These are phyloP conservation scores for Lachnellula hyalina DNA, from an alignment of 2,329 filamentous ascomycete genomes.

Conservation along the genomic window DNA sequence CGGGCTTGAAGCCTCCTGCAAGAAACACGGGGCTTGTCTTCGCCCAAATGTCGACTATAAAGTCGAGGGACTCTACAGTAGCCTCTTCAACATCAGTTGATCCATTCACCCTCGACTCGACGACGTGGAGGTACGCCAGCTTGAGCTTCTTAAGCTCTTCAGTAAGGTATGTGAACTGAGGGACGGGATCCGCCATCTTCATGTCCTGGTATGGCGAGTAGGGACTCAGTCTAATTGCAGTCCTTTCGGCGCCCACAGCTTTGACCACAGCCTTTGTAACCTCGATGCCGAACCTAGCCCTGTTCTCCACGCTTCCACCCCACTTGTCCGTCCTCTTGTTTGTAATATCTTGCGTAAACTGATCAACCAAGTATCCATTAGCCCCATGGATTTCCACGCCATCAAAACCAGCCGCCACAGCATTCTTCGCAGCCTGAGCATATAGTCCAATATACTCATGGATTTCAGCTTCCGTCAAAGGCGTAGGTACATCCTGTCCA, in stretches of 20 bases:
- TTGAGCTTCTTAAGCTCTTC: conserved; percentile 32
- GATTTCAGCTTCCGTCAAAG: conserved; percentile 13
- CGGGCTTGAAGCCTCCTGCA: conserved; percentile 4
- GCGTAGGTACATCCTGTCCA: conserved; percentile 10
- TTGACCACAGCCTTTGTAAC: conserved; percentile 45
- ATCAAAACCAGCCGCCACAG: conserved; percentile 25
- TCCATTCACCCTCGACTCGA: conserved; percentile 46
- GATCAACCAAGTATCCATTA: conserved; percentile 26
- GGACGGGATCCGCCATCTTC: conserved; percentile 39
- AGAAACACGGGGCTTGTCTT: conserved; percentile 2
- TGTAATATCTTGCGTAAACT: conserved; percentile 22
- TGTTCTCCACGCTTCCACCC: conserved; percentile 25
- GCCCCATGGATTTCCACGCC: conserved; percentile 26
- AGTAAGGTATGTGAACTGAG: conserved; percentile 40
- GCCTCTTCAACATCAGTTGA: conserved; percentile 45
- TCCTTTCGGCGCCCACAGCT: conserved; percentile 35
- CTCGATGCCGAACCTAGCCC: conserved; percentile 43
- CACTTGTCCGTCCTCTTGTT: conserved; percentile 23
- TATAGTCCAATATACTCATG: conserved; percentile 17
- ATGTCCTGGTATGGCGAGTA: conserved; percentile 49
- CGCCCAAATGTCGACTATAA: conserved; percentile 2
- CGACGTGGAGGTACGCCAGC: conserved; percentile 47
- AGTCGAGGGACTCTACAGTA: conserved; percentile 28
- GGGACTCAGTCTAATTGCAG: conserved; percentile 53
- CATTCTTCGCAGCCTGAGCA: conserved; percentile 18